Base-by-base conservation (phyloP, 2,329 filamentous ascomycete genomes). In the Aureobasidium subglaciale region DNA sequence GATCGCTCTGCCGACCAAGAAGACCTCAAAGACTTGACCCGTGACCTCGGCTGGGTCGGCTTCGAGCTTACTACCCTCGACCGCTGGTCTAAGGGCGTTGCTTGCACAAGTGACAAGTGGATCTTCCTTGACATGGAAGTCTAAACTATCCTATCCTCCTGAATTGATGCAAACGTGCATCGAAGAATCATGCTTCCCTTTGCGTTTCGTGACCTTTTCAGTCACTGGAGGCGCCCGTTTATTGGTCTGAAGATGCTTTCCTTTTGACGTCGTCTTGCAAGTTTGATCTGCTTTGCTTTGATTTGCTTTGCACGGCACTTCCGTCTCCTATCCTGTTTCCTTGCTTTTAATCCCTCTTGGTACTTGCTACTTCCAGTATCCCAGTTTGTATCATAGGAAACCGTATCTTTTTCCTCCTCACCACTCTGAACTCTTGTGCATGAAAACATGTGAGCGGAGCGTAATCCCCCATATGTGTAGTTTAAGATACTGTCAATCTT, bases 11-110 rank as follows among this genome's bases (percentile, higher is more conserved):
- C 41, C 42, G 78, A 82, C 35, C 72, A 78, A 24, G 74, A 79
- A 58, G 83, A 88, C 59, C 76, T 81, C 57, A 82, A 85, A 63
- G 77, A 84, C 57, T 76, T 92, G 63, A 83, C 87, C 65, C 89
- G 87, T 70, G 91, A 90, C 65, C 80, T 96, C 50, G 88, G 90
- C 69, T 96, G 91, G 91, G 91, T 95, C 61, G 91, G 91, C 55
- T 96, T 96, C 67, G 87, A 88, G 67, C 80, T 92, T 62, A 84
- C 83, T 48, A 92, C 88, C 22, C 78, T 96, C 40, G 85, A 90
- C 63, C 80, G 83, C 63, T 96, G 90, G 86, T 76, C 78, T 35
- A 68, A 70, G 45, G 73, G 72, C 43, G 82, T 87, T 60, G 79
- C 85, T 53, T 65, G 64, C 58, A 83, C 87, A 49, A 95, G 90